These are phyloP conservation scores for Thymus quinquecostatus DNA, from an alignment of 257 asterid genomes.

Conservation along the genomic window DNA sequence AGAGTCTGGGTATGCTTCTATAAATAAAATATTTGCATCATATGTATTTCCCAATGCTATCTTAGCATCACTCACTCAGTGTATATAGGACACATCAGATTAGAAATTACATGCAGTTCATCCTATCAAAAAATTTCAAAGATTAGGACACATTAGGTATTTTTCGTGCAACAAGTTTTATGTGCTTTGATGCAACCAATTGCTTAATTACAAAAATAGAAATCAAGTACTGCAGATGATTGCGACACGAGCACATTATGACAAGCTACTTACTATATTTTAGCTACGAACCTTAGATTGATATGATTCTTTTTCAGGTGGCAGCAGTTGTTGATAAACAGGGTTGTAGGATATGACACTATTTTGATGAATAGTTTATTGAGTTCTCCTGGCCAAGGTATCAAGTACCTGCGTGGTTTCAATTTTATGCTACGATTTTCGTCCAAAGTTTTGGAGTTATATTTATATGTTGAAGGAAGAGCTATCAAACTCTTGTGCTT, in stretches of 20 bases:
- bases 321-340: conserved; percentile 98
- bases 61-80: not conserved
- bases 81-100: not conserved
- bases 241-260: conserved; percentile 5
- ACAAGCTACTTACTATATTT: conserved; percentile 17
- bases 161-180: conserved; percentile 6
- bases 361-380: conserved; percentile 95
- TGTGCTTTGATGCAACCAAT: not conserved
- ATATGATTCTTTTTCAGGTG: conserved; percentile 60
- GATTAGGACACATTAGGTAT: not conserved
- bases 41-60: not conserved
- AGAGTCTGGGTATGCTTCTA: conserved; percentile 8
- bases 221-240: not conserved
- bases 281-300: conserved; percentile 13
- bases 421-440: conserved; percentile 9
- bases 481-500: conserved; percentile 18
- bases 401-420: conserved; percentile 30
- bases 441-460: conserved; percentile 16
- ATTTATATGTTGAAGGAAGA: conserved; percentile 18
- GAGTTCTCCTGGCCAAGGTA: conserved; percentile 94
- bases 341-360: conserved; percentile 97
- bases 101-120: not conserved
- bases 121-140: conserved; percentile 4
- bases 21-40: not conserved
- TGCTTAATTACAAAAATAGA: not conserved